Conservation (phyloP, 768 basidiomycete genomes). For the Chalciporus piperatus region DNA sequence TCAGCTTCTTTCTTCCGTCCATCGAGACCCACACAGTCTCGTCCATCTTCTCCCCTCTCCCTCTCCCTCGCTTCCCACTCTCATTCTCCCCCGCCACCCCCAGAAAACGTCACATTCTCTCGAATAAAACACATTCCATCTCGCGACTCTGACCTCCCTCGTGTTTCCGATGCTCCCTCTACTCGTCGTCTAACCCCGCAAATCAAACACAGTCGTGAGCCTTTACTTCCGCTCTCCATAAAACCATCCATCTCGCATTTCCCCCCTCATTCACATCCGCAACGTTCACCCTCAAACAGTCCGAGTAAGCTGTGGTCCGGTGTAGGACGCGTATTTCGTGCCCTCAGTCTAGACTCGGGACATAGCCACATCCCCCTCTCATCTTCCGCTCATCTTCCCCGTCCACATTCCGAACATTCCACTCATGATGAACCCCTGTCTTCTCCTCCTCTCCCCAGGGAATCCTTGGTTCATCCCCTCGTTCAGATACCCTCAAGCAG, state of each 20-base stretch:
- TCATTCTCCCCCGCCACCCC: slow-evolving; percentile 22
- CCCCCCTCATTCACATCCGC: neutral
- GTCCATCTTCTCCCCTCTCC: slow-evolving; percentile 33
- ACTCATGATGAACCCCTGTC: slow-evolving; percentile 8
- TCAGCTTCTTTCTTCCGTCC: slow-evolving; percentile 79
- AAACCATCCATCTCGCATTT: neutral
- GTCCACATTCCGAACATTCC: slow-evolving; percentile 2
- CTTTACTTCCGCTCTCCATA: slow-evolving; percentile 53
- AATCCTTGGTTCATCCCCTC: slow-evolving; percentile 21
- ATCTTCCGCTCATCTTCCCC: slow-evolving; percentile 1
- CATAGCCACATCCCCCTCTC: slow-evolving; percentile 27
- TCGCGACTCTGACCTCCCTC: slow-evolving; percentile 41
- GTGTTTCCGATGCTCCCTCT: slow-evolving; percentile 22
- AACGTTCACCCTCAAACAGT: neutral
- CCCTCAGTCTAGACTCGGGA: slow-evolving; percentile 50
- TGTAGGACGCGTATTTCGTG: slow-evolving; percentile 57
- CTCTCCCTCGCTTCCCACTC: slow-evolving; percentile 28
- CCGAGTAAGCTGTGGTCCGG: slow-evolving; percentile 29
- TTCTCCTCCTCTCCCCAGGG: slow-evolving; percentile 8
- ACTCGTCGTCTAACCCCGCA: slow-evolving; percentile 35
- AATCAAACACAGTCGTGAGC: slow-evolving; percentile 68
- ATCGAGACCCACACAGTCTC: slow-evolving; percentile 54
- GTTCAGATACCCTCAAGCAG: slow-evolving; percentile 25
- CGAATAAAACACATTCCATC: slow-evolving; percentile 36
- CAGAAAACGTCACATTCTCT: slow-evolving; percentile 40